Evolutionary conservation across 1,284 basidiomycete genomes (phyloP), one percentile per base, ranked within the genome.

Genomic region (Porogramme epimiltina): DNA sequence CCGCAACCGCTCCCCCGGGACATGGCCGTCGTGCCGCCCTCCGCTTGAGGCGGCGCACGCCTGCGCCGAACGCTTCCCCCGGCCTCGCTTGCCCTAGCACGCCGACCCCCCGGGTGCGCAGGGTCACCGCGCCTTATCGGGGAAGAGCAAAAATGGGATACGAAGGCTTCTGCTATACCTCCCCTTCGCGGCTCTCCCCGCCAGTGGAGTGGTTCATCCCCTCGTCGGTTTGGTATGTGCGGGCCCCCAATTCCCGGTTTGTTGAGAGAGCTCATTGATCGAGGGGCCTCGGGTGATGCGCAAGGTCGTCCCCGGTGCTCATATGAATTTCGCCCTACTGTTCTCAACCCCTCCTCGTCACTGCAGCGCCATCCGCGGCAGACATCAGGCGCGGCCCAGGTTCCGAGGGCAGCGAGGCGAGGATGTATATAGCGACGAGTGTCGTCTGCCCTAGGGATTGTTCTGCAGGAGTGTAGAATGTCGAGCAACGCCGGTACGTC

Each of bases 281-380:
- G 57, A 51, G 44, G 37, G 52, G 57, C 51, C n/a, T n/a, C 28
- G 54, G 51, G 49, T 56, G 57, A 59, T 59, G 34, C 45, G 54
- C 57, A 59, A 49, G 49, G 51, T 49, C 31, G 34, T 4, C 28
- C 28, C 42, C 56, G 50, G 45, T 49, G 48, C 20, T 39, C 45
- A 44, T 49, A 59, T 54, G 54, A 59, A 53, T 41, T 19, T 34
- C 46, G 46, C 54, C 57, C 54, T 58, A 28, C 43, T 28, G 37
- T 51, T 52, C 53, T 52, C 40, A 28, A 26, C 40, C 46, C 42
- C 40, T 37, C 57, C 43, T 54, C 37, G 46, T 53, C 49, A 48
- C 49, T 49, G 49, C 51, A 44, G 44, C 42, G 39, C 46, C 25
- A 42, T 28, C 28, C 39, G 45, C 54, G 23, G 54, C 45, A 42